A percentile compares a stretch with the other conserved stretches of the same genome.
These are phyloP conservation scores for Colletotrichum graminicola DNA, from an alignment of 2,329 filamentous ascomycete genomes.

Conservation along the genomic window DNA sequence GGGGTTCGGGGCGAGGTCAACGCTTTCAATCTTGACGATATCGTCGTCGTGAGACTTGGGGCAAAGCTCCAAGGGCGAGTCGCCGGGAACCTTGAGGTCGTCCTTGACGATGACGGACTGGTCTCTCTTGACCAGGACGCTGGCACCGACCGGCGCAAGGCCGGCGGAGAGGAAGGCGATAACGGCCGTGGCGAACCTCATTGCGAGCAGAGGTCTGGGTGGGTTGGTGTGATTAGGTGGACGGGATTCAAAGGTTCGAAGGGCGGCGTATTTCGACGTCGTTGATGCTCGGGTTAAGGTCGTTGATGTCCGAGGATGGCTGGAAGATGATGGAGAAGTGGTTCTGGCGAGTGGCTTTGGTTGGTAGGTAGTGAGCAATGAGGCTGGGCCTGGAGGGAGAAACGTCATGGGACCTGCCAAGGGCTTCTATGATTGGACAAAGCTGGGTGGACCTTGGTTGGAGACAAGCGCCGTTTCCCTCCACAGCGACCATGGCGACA, in stretches of 20 bases:
- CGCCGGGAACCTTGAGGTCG: slow-evolving; percentile 78
- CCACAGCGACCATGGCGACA: slow-evolving; percentile 39
- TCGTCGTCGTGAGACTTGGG: slow-evolving; percentile 73
- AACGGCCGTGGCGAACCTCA: slow-evolving; percentile 58
- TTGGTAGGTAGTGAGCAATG: slow-evolving; percentile 38
- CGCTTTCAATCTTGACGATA: slow-evolving; percentile 80
- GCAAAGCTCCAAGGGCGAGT: slow-evolving; percentile 89
- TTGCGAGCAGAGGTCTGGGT: slow-evolving; percentile 45
- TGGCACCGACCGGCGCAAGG: slow-evolving; percentile 59
- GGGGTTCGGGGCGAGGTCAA: slow-evolving; percentile 88
- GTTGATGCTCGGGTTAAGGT: slow-evolving; percentile 30
- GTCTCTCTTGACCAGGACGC: slow-evolving; percentile 60
- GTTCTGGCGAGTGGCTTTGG: slow-evolving; percentile 35
- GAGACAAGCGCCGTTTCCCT: slow-evolving; percentile 40
- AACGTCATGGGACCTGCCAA: slow-evolving; percentile 43
- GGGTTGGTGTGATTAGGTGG: neutral
- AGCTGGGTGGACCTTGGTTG: slow-evolving; percentile 31
- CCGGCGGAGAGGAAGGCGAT: slow-evolving; percentile 61
- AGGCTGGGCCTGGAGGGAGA: slow-evolving; percentile 39
- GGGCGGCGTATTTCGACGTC: slow-evolving; percentile 5
- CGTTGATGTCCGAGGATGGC: slow-evolving; percentile 39
- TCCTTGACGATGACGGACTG: slow-evolving; percentile 64
- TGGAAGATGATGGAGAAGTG: slow-evolving; percentile 34
- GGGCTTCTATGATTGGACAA: slow-evolving; percentile 37
- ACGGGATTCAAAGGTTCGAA: neutral